These are phyloP conservation scores for Symbiodinium natans DNA, from an alignment of 73 alveolate genomes.

Conservation along the genomic window DNA sequence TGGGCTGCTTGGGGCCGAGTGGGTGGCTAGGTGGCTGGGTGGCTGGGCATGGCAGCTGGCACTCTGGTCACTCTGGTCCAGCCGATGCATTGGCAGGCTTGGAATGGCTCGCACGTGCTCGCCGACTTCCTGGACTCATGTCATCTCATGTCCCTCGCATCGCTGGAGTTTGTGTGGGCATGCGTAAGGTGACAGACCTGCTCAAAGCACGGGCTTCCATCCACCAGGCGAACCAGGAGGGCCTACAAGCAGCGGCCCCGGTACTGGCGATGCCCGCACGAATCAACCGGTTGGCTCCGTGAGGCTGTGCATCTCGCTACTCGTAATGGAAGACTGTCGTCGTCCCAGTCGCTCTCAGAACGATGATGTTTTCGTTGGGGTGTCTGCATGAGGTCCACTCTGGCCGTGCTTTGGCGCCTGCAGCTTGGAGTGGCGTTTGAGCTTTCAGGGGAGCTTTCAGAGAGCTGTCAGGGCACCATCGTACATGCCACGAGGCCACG, in stretches of 20 bases:
- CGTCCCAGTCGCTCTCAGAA: neutral
- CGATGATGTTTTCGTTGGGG: neutral
- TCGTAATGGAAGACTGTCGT: conserved; percentile 47
- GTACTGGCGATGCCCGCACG: neutral
- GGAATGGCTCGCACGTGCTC: conserved; percentile 35
- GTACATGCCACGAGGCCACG: conserved; percentile 30
- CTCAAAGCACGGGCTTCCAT: conserved; percentile 27
- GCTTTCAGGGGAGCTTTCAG: neutral
- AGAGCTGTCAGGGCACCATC: neutral
- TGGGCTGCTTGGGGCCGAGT: conserved; percentile 43
- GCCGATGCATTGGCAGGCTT: conserved; percentile 1
- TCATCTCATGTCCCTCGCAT: no score
- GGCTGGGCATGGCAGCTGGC: neutral
- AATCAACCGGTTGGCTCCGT: neutral
- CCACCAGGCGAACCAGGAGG: conserved; percentile 53
- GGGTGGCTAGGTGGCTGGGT: neutral
- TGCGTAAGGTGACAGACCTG: conserved; percentile 36
- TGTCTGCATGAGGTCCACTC: conserved; percentile 15
- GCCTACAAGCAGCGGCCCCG: conserved; percentile 24
- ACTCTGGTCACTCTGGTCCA: no score
- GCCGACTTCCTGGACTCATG: neutral
- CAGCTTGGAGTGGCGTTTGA: neutral
- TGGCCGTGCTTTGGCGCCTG: conserved; percentile 64
- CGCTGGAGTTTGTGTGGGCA: no score
- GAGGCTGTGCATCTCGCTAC: conserved; percentile 68